Evolutionary conservation across 208 protist genomes (phyloP).

Genomic region (Phytomonas sp.): DNA sequence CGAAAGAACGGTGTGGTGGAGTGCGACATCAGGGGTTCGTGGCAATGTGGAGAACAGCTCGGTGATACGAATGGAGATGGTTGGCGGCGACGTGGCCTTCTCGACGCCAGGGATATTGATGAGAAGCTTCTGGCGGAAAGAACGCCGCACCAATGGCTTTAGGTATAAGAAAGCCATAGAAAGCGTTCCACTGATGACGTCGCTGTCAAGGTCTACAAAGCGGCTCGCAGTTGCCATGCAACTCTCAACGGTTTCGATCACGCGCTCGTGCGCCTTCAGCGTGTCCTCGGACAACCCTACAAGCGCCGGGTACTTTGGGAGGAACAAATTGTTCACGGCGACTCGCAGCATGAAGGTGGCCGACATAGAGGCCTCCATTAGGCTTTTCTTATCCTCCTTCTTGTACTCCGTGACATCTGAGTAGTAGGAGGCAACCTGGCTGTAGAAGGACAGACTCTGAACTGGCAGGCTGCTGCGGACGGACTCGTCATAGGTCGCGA

Average conservation of each 20-base stretch:
- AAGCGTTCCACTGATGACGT: slow-evolving; percentile 51
- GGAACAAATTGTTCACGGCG: slow-evolving; percentile 21
- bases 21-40: slow-evolving; percentile 59
- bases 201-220: slow-evolving; percentile 80
- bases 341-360: slow-evolving; percentile 5
- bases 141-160: slow-evolving; percentile 75
- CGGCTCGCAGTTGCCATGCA: slow-evolving; percentile 81
- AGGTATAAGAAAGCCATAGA: slow-evolving; percentile 70
- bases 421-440: slow-evolving; percentile 72
- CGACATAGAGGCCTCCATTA: slow-evolving; percentile 9
- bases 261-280: slow-evolving; percentile 36
- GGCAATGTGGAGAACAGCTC: slow-evolving; percentile 71
- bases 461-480: slow-evolving; percentile 37
- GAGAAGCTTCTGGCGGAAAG: slow-evolving; percentile 64
- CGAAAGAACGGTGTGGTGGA: slow-evolving; percentile 70
- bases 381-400: slow-evolving; percentile 11
- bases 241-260: slow-evolving; percentile 78
- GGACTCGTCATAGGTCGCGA: slow-evolving; percentile 28
- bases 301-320: slow-evolving; percentile 52
- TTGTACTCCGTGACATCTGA: slow-evolving; percentile 60
- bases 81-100: slow-evolving; percentile 24
- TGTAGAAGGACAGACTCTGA: slow-evolving; percentile 64
- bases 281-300: slow-evolving; percentile 21
- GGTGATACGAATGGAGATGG: slow-evolving; percentile 64
- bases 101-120: slow-evolving; percentile 62